Evolutionary conservation across 1,284 basidiomycete genomes (phyloP), one percentile per base, ranked within the genome.

Genomic region (Clitocybe nebularis): DNA sequence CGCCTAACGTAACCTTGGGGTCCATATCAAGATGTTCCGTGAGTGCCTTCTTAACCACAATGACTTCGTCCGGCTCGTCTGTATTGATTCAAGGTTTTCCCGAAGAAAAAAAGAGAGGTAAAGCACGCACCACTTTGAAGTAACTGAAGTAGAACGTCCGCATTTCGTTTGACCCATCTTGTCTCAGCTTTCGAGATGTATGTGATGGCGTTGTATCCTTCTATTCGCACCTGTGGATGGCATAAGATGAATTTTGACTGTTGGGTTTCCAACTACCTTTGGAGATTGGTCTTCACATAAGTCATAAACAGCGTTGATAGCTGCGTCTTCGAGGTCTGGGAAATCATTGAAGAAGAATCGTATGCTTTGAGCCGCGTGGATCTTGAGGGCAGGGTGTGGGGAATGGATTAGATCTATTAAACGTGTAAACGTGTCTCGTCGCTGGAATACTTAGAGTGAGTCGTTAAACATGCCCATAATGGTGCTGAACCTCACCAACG

Each of bases 231-330:
- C 83, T 86, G 41, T n/a, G 41, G 28, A 30, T 41, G 28, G 22
- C n/a, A 25, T 50, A 13, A 57, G 44, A 43, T 36, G 17, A 35
- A 9, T 14, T 20, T 34, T 8, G 4, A 16, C 1, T 32, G 17
- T 11, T 25, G 11, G 10, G 3, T 4, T 6, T 37, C n/a, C 13
- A 33, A 29, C 13, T 53, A 81, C 82, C 52, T 66, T 64, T n/a
- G 71, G 55, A 37, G 72, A 71, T 36, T 74, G 73, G 63, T 87
- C 84, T 58, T 86, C 83, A 55, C 83, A 86, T 1, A 87, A 62
- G 60, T 86, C 83, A 52, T 86, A 87, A 16, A 86, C 72, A 14
- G 81, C 78, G 50, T 86, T 81, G 53, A 86, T 83, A 4, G 80
- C 80, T 20, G 75, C 75, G 52, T 87, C 84, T 57, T 84, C 81